A percentile compares a stretch with the other conserved stretches of the same genome.
Evolutionary conservation across 208 protist genomes (phyloP).

Genomic region (Leptomonas pyrrhocoris): DNA sequence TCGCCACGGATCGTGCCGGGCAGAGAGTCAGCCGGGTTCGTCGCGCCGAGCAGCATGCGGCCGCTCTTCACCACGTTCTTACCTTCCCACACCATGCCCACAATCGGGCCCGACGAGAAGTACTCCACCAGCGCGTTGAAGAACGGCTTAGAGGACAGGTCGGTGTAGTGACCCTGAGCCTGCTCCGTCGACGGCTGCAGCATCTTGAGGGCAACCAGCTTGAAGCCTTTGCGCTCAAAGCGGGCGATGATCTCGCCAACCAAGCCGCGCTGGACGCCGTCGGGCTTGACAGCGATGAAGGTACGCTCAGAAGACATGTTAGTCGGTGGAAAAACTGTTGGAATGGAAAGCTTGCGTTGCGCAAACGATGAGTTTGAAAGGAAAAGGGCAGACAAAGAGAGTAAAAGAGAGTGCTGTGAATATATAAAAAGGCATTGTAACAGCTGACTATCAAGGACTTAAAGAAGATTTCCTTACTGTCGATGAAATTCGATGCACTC

Average conservation of each 20-base stretch:
- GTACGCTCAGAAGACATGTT: conserved; percentile 91
- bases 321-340: conserved; percentile 5
- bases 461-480: too few relatives aligned
- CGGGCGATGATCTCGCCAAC: conserved; percentile 95
- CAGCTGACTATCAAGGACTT: too few relatives aligned
- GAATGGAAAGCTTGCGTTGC: conserved; percentile 1
- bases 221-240: conserved; percentile 96
- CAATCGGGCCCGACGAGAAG: conserved; percentile 97
- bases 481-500: too few relatives aligned
- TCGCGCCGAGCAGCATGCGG: conserved; percentile 95
- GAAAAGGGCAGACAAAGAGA: background rate
- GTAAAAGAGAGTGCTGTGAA: background rate
- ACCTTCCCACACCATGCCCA: conserved; percentile 98
- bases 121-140: conserved; percentile 93
- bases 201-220: conserved; percentile 96
- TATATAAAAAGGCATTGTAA: background rate
- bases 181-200: conserved; percentile 79
- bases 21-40: conserved; percentile 92
- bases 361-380: background rate
- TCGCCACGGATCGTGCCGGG: conserved; percentile 98
- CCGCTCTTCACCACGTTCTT: conserved; percentile 94
- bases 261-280: conserved; percentile 94
- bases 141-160: conserved; percentile 93
- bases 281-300: conserved; percentile 96
- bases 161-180: conserved; percentile 91